phyloP scores from a whole-genome alignment of 1,284 basidiomycete species.

The Porphyrellus sp. region DNA sequence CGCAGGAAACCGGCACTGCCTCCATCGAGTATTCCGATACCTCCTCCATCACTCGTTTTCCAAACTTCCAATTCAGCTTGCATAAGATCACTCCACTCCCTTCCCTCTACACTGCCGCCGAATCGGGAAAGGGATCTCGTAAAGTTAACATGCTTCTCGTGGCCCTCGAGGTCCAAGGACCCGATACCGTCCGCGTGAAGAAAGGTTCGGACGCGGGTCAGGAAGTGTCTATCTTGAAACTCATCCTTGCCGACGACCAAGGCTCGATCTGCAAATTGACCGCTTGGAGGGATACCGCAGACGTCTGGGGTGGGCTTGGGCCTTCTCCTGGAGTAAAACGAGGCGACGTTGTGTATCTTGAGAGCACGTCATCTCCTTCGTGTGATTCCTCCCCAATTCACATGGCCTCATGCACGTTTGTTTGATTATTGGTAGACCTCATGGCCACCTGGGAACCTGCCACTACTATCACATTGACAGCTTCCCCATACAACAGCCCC shows the following conservation, averaged over 20 bases:
- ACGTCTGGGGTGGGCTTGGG: slow-evolving; percentile 59
- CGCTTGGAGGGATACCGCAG: slow-evolving; percentile 72
- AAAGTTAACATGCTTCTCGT: slow-evolving; percentile 61
- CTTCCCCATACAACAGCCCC: slow-evolving; percentile 62
- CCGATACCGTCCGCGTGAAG: slow-evolving; percentile 60
- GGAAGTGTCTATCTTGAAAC: slow-evolving; percentile 59
- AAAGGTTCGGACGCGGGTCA: slow-evolving; percentile 64
- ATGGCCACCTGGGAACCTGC: slow-evolving; percentile 43
- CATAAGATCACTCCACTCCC: slow-evolving; percentile 52
- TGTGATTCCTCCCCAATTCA: slow-evolving; percentile 3
- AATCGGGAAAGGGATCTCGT: slow-evolving; percentile 30
- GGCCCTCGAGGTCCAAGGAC: slow-evolving; percentile 70
- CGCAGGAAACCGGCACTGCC: slow-evolving; percentile 42
- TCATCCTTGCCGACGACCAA: slow-evolving; percentile 67
- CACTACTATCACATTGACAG: slow-evolving; percentile 49
- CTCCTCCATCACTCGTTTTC: slow-evolving; percentile 65
- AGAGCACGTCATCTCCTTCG: slow-evolving; percentile 48
- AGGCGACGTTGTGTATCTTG: slow-evolving; percentile 65
- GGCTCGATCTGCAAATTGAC: slow-evolving; percentile 65
- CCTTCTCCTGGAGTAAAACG: slow-evolving; percentile 46
- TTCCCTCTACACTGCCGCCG: slow-evolving; percentile 28
- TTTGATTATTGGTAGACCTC: slow-evolving; percentile 43
- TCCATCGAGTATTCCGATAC: slow-evolving; percentile 55
- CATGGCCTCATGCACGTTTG: slow-evolving; percentile 22
- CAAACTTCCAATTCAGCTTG: slow-evolving; percentile 62